Conservation (phyloP, 345 rosid genomes). For the Balakata baccata region DNA sequence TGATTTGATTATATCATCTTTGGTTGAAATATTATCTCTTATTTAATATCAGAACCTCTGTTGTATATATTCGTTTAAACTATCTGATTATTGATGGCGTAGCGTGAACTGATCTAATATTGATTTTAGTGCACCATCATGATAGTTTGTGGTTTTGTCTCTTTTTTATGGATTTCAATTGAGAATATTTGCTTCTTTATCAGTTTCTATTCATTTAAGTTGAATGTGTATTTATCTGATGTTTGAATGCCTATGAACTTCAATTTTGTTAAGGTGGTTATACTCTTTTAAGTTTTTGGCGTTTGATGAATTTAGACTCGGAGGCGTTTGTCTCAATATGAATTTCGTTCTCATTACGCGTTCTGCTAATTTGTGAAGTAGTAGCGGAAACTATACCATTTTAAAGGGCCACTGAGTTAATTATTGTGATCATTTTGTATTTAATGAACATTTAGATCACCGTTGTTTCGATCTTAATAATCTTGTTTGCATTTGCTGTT, state of each 20-base stretch:
- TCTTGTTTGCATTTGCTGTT: background rate
- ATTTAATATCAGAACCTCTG: background rate
- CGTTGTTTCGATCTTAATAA: constrained; percentile 4
- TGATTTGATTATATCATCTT: background rate
- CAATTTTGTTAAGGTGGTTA: background rate
- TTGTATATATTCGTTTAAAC: background rate
- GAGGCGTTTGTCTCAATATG: background rate
- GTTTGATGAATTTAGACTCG: background rate
- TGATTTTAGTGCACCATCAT: background rate
- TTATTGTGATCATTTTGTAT: background rate
- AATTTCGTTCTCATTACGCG: background rate
- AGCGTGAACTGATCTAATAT: background rate
- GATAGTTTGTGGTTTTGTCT: background rate
- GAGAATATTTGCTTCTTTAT: no score
- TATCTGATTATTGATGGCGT: background rate
- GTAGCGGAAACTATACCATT: background rate
- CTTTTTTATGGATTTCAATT: background rate
- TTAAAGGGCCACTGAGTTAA: background rate
- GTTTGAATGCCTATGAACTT: background rate
- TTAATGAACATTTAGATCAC: background rate
- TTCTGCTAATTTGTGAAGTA: background rate
- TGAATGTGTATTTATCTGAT: background rate
- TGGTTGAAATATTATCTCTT: background rate
- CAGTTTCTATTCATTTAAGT: no score
- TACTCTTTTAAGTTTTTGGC: background rate